A percentile compares a stretch with the other conserved stretches of the same genome.
These are phyloP conservation scores for Danielia reshetovae DNA, from an alignment of 805 yeast genomes.

Conservation along the genomic window DNA sequence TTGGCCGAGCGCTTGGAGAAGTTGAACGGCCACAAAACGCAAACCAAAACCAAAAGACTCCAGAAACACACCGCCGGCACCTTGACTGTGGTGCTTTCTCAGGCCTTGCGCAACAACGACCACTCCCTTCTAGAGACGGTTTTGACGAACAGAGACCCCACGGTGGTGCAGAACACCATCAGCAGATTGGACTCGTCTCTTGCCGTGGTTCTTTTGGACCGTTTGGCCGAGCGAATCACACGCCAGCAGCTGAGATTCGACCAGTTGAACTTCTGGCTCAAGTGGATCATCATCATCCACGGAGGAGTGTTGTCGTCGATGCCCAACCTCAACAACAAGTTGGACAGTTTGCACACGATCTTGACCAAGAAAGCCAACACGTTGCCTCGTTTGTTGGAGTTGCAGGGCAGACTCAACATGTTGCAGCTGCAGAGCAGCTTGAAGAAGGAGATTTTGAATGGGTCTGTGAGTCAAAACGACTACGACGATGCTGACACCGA, in stretches of 20 bases:
- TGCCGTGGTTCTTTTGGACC: conserved; percentile 48
- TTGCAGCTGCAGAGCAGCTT: conserved; percentile 41
- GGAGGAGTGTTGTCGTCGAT: conserved; percentile 47
- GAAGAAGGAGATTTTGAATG: conserved; percentile 35
- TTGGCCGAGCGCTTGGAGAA: conserved; percentile 54
- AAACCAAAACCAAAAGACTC: conserved; percentile 33
- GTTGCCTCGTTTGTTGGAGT: conserved; percentile 47
- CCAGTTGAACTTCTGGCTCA: conserved; percentile 51
- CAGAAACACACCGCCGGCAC: conserved; percentile 54
- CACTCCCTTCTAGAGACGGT: conserved; percentile 83
- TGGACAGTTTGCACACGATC: conserved; percentile 44
- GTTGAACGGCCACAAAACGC: conserved; percentile 21
- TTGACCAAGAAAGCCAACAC: conserved; percentile 46
- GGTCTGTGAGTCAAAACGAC: conserved; percentile 17
- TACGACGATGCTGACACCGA: conserved; percentile 40
- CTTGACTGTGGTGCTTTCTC: conserved; percentile 77
- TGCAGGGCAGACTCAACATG: conserved; percentile 48
- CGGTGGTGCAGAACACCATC: conserved; percentile 47
- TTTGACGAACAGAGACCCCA: conserved; percentile 51
- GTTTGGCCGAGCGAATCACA: conserved; percentile 49
- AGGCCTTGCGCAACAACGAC: conserved; percentile 85
- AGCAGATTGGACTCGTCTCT: conserved; percentile 45
- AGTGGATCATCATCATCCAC: conserved; percentile 52
- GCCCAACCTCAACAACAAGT: conserved; percentile 40
- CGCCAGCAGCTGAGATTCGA: conserved; percentile 49